phyloP scores from a whole-genome alignment of 352 stramenopile genomes.

The Globisporangium abappressorium region DNA sequence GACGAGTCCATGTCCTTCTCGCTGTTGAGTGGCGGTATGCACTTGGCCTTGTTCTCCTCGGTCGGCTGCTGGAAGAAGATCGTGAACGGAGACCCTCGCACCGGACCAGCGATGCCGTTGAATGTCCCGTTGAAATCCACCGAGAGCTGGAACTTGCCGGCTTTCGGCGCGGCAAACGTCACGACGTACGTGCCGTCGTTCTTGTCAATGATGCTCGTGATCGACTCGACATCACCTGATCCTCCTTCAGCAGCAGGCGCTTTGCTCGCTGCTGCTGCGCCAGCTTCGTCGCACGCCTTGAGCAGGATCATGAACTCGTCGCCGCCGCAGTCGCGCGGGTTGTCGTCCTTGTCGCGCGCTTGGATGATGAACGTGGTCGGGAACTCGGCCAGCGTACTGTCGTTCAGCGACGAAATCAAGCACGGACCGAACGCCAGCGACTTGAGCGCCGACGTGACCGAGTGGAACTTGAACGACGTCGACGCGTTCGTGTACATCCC shows the following conservation, averaged over 20 bases:
- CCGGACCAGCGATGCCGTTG: constrained; percentile 86
- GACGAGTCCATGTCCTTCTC: constrained; percentile 78
- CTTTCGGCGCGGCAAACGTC: constrained; percentile 74
- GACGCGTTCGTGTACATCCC: constrained; percentile 92
- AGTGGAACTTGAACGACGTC: constrained; percentile 90
- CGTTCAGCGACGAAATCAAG: constrained; percentile 55
- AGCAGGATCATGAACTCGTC: constrained; percentile 91
- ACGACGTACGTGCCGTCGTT: constrained; percentile 95
- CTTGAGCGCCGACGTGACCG: constrained; percentile 88
- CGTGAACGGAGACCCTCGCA: constrained; percentile 93
- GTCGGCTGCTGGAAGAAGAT: constrained; percentile 42
- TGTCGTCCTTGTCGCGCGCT: constrained; percentile 86
- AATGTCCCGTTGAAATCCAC: constrained; percentile 94
- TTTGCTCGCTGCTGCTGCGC: constrained; percentile 29
- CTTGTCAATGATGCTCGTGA: constrained; percentile 77
- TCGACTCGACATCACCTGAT: constrained; percentile 26
- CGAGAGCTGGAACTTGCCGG: constrained; percentile 85
- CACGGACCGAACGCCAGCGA: constrained; percentile 94
- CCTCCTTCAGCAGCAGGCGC: neutral
- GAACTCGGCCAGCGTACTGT: constrained; percentile 62
- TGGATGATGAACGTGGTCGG: constrained; percentile 92
- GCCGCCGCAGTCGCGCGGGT: constrained; percentile 90
- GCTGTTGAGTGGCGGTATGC: constrained; percentile 54
- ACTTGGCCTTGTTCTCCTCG: constrained; percentile 76
- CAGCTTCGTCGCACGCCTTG: constrained; percentile 27